Base-by-base conservation (phyloP, 176 grass and related monocot genomes). In the Thinopyrum elongatum region DNA sequence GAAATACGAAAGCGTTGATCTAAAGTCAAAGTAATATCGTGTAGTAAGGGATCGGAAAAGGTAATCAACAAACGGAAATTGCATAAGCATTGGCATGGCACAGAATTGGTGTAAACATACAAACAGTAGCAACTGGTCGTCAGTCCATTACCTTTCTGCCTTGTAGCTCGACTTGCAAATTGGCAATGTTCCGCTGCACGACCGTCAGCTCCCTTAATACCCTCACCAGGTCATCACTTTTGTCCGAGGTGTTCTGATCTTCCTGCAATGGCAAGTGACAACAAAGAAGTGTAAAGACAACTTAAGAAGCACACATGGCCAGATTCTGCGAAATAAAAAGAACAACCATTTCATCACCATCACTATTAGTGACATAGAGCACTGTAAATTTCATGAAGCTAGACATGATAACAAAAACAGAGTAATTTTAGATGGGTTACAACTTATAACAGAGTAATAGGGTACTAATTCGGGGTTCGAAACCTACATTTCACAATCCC, bases 111-210 rank as follows among this genome's bases (percentile, higher is more conserved):
- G 44, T 31, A 79, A 78, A 46, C 34, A 34, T 29, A 55, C 6
- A 5, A 2, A 28, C 17, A 5, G 58, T 36, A 90, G 57, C 15
- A 66, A 23, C 7, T 21, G 6, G 76, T 53, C 14, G 47, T 39
- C 36, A 53, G 68, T 27, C 64, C 21, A 84, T 74, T 67, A 99
- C 97, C 94, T 99, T 99, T 91, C 97, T 94, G 34, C 97, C 97
- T 34, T 99, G 97, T 80, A 99, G 82, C 82, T 99, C 97, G 17
- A 99, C 97, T 87, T 99, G 97, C 82, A 99, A 76, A 92, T 96
- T 99, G 71, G 97, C 92, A 51, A 99, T 95, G 85, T 94, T 94
- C 78, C 90, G 53, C 55, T 99, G 97, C 22, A 91, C 88, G 15
- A 88, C 88, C 31, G 94, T 99, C 71, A 99, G 92, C 83, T 99